Evolutionary conservation across 768 basidiomycete species (phyloP).

Genomic region (Termitomyces sp.): DNA sequence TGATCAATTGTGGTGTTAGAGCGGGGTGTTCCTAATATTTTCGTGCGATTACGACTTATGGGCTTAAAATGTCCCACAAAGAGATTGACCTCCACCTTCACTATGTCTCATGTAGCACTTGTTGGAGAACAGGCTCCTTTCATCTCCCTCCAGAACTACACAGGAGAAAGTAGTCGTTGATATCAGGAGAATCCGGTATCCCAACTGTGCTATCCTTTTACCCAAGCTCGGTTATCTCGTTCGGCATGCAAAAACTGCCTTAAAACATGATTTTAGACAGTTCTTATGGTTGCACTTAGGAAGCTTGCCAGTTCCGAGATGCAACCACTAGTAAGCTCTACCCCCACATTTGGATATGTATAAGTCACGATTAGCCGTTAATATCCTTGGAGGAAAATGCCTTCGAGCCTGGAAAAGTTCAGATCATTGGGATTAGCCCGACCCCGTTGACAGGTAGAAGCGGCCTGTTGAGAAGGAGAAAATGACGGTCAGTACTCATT

Average conservation of each 20-base stretch:
- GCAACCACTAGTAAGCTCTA: slow-evolving; percentile 52
- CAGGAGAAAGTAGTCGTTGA: slow-evolving; percentile 57
- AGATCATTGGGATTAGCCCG: slow-evolving; percentile 71
- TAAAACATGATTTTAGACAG: slow-evolving; percentile 22
- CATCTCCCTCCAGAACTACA: slow-evolving; percentile 57
- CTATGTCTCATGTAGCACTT: slow-evolving; percentile 44
- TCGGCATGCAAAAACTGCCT: neutral
- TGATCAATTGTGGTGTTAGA: neutral
- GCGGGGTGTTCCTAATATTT: neutral
- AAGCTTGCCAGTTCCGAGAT: slow-evolving; percentile 81
- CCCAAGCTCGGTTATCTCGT: slow-evolving; percentile 52
- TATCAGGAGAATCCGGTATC: slow-evolving; percentile 46
- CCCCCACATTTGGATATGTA: neutral
- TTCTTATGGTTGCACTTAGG: slow-evolving; percentile 72
- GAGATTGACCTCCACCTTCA: neutral
- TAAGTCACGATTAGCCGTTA: neutral
- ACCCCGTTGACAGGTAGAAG: slow-evolving; percentile 69
- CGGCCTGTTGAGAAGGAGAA: slow-evolving; percentile 67
- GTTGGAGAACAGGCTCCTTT: slow-evolving; percentile 62
- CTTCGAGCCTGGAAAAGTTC: slow-evolving; percentile 58
- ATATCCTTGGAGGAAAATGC: slow-evolving; percentile 41
- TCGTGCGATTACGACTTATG: neutral
- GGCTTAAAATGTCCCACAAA: neutral
- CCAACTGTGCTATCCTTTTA: slow-evolving; percentile 79
- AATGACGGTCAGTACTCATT: slow-evolving; percentile 41